phyloP scores from a whole-genome alignment of 2,329 filamentous ascomycete species.

The Phyllosticta paracitricarpa region DNA sequence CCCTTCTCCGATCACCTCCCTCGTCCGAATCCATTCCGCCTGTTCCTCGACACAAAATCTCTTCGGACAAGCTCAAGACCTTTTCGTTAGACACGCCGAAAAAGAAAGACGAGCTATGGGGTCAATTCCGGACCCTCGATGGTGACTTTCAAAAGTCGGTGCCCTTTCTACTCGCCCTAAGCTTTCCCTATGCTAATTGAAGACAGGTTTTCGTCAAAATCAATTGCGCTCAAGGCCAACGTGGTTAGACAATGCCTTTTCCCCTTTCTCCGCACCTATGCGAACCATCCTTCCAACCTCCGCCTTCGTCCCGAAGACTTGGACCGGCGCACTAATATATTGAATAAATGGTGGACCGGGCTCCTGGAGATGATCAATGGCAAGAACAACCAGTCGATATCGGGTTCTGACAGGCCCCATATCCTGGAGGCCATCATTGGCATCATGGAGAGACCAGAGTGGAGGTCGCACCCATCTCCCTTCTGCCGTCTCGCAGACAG shows the following conservation, averaged over 20 bases:
- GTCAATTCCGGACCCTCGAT: slow-evolving; percentile 56
- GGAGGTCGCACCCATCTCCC: slow-evolving; percentile 62
- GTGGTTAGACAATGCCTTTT: slow-evolving; percentile 63
- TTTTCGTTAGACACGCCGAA: slow-evolving; percentile 29
- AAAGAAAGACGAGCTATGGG: slow-evolving; percentile 62
- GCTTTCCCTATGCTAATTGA: not conserved
- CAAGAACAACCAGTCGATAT: slow-evolving; percentile 63
- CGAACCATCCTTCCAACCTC: slow-evolving; percentile 55
- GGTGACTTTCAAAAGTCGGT: slow-evolving; percentile 56
- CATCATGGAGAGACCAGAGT: slow-evolving; percentile 83
- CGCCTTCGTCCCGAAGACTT: slow-evolving; percentile 67
- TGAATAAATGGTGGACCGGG: slow-evolving; percentile 86
- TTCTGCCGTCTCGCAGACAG: slow-evolving; percentile 55
- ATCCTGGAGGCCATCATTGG: slow-evolving; percentile 69
- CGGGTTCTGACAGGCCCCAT: slow-evolving; percentile 71
- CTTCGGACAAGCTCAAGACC: slow-evolving; percentile 31
- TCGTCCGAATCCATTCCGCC: slow-evolving; percentile 32
- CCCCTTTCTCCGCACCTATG: slow-evolving; percentile 66
- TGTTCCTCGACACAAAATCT: slow-evolving; percentile 29
- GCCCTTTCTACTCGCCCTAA: not conserved
- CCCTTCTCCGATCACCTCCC: slow-evolving; percentile 24
- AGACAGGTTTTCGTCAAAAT: slow-evolving; percentile 59
- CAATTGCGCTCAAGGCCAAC: slow-evolving; percentile 62
- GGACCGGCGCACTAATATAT: slow-evolving; percentile 65
- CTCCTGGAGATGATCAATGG: slow-evolving; percentile 75